Base-by-base conservation (phyloP, 2,329 filamentous ascomycete species). In the Pseudogymnoascus sp. region DNA sequence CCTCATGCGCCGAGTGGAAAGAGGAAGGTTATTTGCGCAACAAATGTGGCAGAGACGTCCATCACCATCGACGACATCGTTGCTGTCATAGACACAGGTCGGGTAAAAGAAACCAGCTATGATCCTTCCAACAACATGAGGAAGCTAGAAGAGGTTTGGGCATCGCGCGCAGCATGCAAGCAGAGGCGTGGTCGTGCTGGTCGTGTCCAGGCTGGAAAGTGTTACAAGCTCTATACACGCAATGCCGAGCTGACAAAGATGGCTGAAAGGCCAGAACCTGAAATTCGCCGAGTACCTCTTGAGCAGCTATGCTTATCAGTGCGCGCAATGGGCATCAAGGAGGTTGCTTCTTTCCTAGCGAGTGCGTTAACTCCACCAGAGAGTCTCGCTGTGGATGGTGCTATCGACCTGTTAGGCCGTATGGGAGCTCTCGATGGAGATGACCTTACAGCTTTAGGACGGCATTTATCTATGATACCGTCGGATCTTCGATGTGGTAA, bases 31-130 rank as follows among this genome's bases (percentile, higher is more conserved):
- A 90, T 99, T 35, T 90, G 93, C 6, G 91, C 95, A 0, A 99
- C 95, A 50, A 99, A 99, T 71, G 93, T 99, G 2, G 95, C 95
- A 1, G 95, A 99, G 75, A 99, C 95, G 0, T 97, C 95, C 1
- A 97, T 99, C 73, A 99, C 95, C 0, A 99, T 99, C 65, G 93
- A 97, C 72, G 95, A 99, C 72, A 90, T 99, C 62, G 90, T 97
- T 2, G 93, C 91, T 1, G 95, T 99, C 53, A 93, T 99, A 67
- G 95, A 99, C 74, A 95, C 89, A 10, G 95, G 95, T 29, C 88
- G 91, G 62, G 95, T 99, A 65, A 99, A 99, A 73, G 93, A 99
- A 75, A 99, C 93, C 0, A 93, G 90, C 72, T 97, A 93, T 70
- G 95, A 97, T 73, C 86, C 91, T 0, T 84, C 88, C 66, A 96